These are phyloP conservation scores for Apiospora koreana DNA, from an alignment of 2,329 filamentous ascomycete species.

Conservation along the genomic window DNA sequence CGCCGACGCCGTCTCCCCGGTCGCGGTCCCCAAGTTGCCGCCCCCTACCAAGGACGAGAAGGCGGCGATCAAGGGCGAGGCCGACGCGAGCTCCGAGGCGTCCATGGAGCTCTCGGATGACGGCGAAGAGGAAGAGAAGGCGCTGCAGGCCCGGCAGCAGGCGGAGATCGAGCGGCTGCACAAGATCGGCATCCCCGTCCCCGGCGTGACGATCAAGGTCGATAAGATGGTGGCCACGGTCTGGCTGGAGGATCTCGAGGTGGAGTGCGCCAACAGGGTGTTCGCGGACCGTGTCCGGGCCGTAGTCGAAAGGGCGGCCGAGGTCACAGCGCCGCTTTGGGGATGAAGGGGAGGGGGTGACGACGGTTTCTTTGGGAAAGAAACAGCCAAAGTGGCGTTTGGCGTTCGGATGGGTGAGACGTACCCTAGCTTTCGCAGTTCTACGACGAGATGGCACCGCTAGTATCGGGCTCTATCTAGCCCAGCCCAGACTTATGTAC, in stretches of 20 bases:
- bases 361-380: neutral
- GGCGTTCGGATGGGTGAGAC: constrained; percentile 6
- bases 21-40: constrained; percentile 63
- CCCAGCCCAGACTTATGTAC: no score
- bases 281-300: constrained; percentile 83
- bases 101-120: constrained; percentile 39
- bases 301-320: constrained; percentile 86
- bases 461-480: no score
- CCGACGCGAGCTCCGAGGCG: constrained; percentile 36
- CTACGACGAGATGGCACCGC: neutral
- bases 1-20: constrained; percentile 75
- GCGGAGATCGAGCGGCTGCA: constrained; percentile 78
- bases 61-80: constrained; percentile 29
- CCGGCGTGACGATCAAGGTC: constrained; percentile 82
- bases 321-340: constrained; percentile 80
- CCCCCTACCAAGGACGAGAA: constrained; percentile 37
- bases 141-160: constrained; percentile 56
- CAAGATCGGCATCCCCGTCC: constrained; percentile 84
- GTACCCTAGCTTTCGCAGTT: neutral
- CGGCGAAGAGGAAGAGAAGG: constrained; percentile 42
- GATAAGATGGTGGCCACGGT: constrained; percentile 86
- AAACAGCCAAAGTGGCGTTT: constrained; percentile 5
- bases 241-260: constrained; percentile 89
- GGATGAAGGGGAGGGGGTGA: constrained; percentile 35
- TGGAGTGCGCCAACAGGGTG: constrained; percentile 79